A percentile compares a stretch with the other conserved stretches of the same genome.
Conservation (phyloP, 202 grass and related monocot species). For the Alloteropsis angusta region DNA sequence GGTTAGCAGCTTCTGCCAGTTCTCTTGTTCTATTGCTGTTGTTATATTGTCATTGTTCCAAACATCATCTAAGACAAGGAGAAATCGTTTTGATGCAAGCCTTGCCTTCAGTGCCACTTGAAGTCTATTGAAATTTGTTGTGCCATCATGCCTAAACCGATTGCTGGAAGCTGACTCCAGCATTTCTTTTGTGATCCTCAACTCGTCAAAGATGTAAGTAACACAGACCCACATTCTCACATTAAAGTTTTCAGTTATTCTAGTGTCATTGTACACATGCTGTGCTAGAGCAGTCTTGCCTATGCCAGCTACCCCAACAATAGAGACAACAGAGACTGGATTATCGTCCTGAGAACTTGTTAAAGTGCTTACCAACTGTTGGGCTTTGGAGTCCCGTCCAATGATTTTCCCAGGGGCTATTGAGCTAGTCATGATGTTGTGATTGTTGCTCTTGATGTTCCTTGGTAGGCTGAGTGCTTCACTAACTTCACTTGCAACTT, state of each 20-base stretch:
- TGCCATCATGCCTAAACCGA: background rate
- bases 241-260: constrained; percentile 27
- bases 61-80: constrained; percentile 53
- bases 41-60: constrained; percentile 20
- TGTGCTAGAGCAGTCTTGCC: constrained; percentile 56
- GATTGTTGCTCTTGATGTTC: background rate
- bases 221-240: constrained; percentile 52
- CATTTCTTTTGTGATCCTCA: constrained; percentile 39
- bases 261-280: constrained; percentile 30
- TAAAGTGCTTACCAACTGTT: constrained; percentile 11
- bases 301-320: constrained; percentile 32
- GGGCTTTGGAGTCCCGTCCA: background rate
- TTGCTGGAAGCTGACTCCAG: constrained; percentile 28
- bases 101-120: constrained; percentile 11
- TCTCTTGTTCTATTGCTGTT: constrained; percentile 11
- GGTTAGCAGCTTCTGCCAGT: constrained; percentile 34
- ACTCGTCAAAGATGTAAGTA: constrained; percentile 29
- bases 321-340: constrained; percentile 22
- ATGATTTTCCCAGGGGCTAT: constrained; percentile 1
- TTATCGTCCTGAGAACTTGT: constrained; percentile 11
- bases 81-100: constrained; percentile 27
- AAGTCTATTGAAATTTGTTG: constrained; percentile 31
- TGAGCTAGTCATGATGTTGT: constrained; percentile 22
- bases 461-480: constrained; percentile 19
- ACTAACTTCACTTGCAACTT: constrained; percentile 22